A percentile compares a stretch with the other conserved stretches of the same genome.
These are phyloP conservation scores for Pseudoperonospora humuli DNA, from an alignment of 352 stramenopile genomes.

Conservation along the genomic window DNA sequence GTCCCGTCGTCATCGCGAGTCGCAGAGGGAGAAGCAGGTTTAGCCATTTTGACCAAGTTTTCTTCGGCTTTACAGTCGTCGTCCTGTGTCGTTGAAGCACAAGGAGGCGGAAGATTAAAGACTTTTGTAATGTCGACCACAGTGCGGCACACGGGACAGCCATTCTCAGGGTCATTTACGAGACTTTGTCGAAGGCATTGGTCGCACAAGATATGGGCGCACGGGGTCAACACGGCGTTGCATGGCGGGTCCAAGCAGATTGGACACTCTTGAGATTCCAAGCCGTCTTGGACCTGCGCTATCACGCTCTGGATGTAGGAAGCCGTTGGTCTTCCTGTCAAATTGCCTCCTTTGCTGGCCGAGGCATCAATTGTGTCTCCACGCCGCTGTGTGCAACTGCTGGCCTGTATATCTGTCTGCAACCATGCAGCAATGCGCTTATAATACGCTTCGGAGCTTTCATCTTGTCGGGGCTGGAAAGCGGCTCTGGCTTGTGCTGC, in stretches of 20 bases:
- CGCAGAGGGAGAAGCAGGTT: neutral
- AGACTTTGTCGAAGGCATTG: constrained; percentile 63
- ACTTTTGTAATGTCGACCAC: constrained; percentile 56
- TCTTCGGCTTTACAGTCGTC: neutral
- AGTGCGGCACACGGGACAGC: constrained; percentile 73
- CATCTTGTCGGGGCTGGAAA: constrained; percentile 44
- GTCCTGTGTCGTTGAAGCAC: constrained; percentile 6
- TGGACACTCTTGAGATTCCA: constrained; percentile 77
- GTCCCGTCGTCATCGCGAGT: constrained; percentile 6
- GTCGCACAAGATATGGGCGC: constrained; percentile 79
- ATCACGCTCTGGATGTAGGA: constrained; percentile 70
- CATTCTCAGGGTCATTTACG: constrained; percentile 43
- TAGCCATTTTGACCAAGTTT: neutral
- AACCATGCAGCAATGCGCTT: constrained; percentile 44
- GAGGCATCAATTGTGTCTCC: neutral
- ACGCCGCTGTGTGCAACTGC: constrained; percentile 15
- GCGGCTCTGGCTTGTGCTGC: constrained; percentile 3
- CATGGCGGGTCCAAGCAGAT: constrained; percentile 75
- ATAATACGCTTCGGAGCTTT: constrained; percentile 56
- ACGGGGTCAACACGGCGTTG: constrained; percentile 71
- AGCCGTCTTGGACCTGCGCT: constrained; percentile 68
- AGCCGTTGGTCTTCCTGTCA: constrained; percentile 22
- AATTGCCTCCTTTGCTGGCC: constrained; percentile 1
- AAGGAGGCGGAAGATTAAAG: constrained; percentile 33
- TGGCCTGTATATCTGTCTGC: constrained; percentile 39